Evolutionary conservation across 2,329 filamentous ascomycete species (phyloP).

Genomic region (Sordariomycetes sp.): DNA sequence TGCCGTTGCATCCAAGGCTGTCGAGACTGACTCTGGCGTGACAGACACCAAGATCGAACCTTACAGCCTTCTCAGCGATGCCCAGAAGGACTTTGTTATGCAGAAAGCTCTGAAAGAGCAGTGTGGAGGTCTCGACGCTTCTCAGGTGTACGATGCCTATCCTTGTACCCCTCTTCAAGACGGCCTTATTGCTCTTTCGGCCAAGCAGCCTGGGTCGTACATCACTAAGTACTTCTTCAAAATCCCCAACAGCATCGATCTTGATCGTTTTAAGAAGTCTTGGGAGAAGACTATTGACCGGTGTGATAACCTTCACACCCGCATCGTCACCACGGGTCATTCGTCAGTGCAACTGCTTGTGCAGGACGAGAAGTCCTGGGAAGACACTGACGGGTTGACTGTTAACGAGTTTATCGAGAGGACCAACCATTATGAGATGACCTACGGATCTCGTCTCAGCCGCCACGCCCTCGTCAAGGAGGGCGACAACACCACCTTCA

Average conservation of each 20-base stretch:
- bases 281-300: slow-evolving; percentile 9
- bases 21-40: not conserved
- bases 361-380: slow-evolving; percentile 4
- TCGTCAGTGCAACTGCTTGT: slow-evolving; percentile 5
- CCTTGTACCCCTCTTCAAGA: slow-evolving; percentile 40
- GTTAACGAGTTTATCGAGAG: not conserved
- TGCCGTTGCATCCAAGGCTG: not conserved
- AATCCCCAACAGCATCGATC: slow-evolving; percentile 6
- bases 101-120: slow-evolving; percentile 1
- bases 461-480: slow-evolving; percentile 1
- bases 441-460: slow-evolving; percentile 1
- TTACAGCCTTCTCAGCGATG: not conserved
- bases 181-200: slow-evolving; percentile 36
- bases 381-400: not conserved
- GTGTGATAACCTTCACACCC: slow-evolving; percentile 10
- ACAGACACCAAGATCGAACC: not conserved
- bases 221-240: slow-evolving; percentile 8
- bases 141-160: slow-evolving; percentile 32
- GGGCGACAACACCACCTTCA: not conserved
- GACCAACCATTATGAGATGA: slow-evolving; percentile 6
- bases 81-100: not conserved
- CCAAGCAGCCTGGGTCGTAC: slow-evolving; percentile 13
- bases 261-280: slow-evolving; percentile 6
- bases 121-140: not conserved
- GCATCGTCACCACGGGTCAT: slow-evolving; percentile 8